Conservation (phyloP, 805 yeast species). For the Yarrowia sp. region DNA sequence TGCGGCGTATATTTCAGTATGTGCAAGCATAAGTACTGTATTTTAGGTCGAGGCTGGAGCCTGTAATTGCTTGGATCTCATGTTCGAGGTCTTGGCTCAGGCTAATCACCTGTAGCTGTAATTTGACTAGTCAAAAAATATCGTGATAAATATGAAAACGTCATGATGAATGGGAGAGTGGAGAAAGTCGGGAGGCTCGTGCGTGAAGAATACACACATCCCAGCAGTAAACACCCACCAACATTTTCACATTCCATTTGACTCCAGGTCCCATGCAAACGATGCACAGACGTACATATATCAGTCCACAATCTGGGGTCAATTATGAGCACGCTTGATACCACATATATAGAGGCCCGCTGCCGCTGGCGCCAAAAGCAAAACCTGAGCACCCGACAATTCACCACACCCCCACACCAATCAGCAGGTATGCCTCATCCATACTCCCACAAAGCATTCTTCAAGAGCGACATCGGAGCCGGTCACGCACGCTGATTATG, state of each 20-base stretch:
- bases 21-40: background rate
- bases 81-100: background rate
- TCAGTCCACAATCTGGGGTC: slow-evolving; percentile 22
- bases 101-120: background rate
- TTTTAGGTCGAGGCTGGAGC: background rate
- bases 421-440: background rate
- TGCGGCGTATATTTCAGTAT: background rate
- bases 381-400: background rate
- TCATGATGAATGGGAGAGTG: background rate
- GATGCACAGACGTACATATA: slow-evolving; percentile 6
- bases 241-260: background rate
- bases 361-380: background rate
- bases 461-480: background rate
- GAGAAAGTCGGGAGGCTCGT: too few relatives aligned
- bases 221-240: background rate
- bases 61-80: background rate
- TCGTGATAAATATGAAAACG: background rate
- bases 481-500: background rate
- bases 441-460: background rate
- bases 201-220: background rate
- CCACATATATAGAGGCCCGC: background rate
- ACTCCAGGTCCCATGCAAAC: background rate
- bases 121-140: background rate
- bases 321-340: background rate
- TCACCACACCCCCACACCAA: background rate